Base-by-base conservation (phyloP, 768 basidiomycete genomes). In the Lactarius indigo region DNA sequence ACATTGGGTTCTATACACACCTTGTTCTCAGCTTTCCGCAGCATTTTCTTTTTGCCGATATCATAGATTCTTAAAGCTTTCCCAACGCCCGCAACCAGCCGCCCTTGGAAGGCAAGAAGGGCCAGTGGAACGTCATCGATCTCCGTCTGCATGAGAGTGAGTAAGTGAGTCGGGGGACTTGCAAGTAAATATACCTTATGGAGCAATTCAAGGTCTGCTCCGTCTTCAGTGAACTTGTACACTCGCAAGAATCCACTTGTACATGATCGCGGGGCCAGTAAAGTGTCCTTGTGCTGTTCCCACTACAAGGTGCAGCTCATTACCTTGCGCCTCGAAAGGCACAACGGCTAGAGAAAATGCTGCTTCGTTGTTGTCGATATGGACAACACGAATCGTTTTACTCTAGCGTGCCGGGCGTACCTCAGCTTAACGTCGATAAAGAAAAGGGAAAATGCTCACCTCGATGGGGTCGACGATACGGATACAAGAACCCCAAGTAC, bases 21-120 rank as follows among this genome's bases (percentile, higher is more conserved):
- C n/a, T 95, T 98, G 76, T 96, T 98, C 78, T 99, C 97, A 56
- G 91, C 92, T 77, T 99, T 99, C 26, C 97, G 86, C 30, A 99
- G 81, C 68, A 99, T 82, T 72, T 98, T 98, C 79, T 97, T 98
- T 82, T 96, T 98, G 42, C 97, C 97, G 52, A 98, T 89, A 73
- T 99, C 97, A 75, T 98, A 99, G 59, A 99, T 81, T 63, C 96
- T 81, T 68, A 99, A 77, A 2, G 96, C 86, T 73, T 96, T 97
- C 28, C 97, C 97, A 50, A 98, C 89, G 64, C 97, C 97, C 35
- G 92, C 96, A 39, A 88, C 84, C 7, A 99, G 81, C 64, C 91
- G 85, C 15, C 97, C 97, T 77, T 98, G 96, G 88, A 98, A 98
- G 1, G 84, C 90, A 74, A 96, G 80, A 44, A 98, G 77, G 28